phyloP scores from a whole-genome alignment of 2,329 filamentous ascomycete genomes.

The Cucurbitaria berberidis region DNA sequence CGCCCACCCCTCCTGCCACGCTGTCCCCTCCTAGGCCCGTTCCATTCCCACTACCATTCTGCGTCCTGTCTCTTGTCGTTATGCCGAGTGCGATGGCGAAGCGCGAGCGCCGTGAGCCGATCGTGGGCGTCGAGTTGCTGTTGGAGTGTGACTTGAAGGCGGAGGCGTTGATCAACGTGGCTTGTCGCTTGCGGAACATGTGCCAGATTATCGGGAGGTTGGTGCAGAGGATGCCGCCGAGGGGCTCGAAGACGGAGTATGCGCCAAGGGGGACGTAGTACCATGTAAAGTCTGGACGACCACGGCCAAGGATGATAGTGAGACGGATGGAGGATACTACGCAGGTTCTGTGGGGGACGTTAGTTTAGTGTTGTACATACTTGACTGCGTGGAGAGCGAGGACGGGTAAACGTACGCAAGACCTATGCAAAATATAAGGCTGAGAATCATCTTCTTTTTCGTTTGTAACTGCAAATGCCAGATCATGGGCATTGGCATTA shows the following conservation, averaged over 20 bases:
- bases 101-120: slow-evolving; percentile 31
- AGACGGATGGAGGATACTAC: slow-evolving; percentile 40
- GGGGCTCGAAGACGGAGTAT: slow-evolving; percentile 43
- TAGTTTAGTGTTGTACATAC: neutral
- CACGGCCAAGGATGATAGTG: slow-evolving; percentile 40
- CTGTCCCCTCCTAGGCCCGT: slow-evolving; percentile 17
- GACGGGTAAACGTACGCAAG: slow-evolving; percentile 34
- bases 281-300: slow-evolving; percentile 42
- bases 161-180: slow-evolving; percentile 19
- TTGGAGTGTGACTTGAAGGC: slow-evolving; percentile 23
- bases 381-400: neutral
- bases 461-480: slow-evolving; percentile 42
- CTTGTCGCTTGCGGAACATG: slow-evolving; percentile 37
- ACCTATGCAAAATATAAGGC: slow-evolving; percentile 42
- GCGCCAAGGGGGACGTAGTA: slow-evolving; percentile 43
- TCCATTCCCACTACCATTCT: slow-evolving; percentile 29
- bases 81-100: slow-evolving; percentile 29
- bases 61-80: slow-evolving; percentile 28
- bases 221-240: slow-evolving; percentile 44
- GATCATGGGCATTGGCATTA: slow-evolving; percentile 44
- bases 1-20: slow-evolving; percentile 14
- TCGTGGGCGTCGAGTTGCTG: slow-evolving; percentile 24
- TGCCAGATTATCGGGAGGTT: slow-evolving; percentile 46
- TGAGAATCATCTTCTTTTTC: slow-evolving; percentile 41
- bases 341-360: slow-evolving; percentile 31